phyloP scores from a whole-genome alignment of 2,329 filamentous ascomycete species.

The Alternaria burnsii region DNA sequence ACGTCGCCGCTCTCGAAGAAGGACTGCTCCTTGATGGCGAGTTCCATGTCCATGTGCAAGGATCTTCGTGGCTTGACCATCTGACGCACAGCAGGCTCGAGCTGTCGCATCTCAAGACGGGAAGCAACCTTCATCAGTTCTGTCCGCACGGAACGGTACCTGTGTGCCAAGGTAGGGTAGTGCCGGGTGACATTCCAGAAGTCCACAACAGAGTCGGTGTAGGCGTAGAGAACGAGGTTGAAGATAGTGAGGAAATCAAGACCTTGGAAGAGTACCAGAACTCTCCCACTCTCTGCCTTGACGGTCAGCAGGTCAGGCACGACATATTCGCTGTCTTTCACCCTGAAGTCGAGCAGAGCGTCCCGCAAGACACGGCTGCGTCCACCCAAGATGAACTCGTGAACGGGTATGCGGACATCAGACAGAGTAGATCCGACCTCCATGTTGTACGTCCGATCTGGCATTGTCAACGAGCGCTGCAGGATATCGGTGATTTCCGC shows the following conservation, averaged over 20 bases:
- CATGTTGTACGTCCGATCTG: slow-evolving; percentile 56
- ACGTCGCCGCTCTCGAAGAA: slow-evolving; percentile 86
- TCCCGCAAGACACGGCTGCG: slow-evolving; percentile 71
- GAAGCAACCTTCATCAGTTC: slow-evolving; percentile 90
- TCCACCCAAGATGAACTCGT: slow-evolving; percentile 80
- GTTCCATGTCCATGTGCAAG: slow-evolving; percentile 73
- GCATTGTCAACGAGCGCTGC: slow-evolving; percentile 40
- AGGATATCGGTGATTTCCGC: slow-evolving; percentile 65
- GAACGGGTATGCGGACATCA: slow-evolving; percentile 77
- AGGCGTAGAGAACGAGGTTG: slow-evolving; percentile 81
- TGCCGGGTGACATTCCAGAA: slow-evolving; percentile 84
- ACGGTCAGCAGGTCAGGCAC: slow-evolving; percentile 70
- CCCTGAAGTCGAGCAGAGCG: slow-evolving; percentile 68
- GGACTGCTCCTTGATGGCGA: slow-evolving; percentile 70
- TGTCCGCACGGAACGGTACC: slow-evolving; percentile 79
- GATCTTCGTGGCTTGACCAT: slow-evolving; percentile 72
- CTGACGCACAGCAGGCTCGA: slow-evolving; percentile 80
- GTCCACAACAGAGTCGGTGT: slow-evolving; percentile 81
- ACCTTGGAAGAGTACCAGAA: slow-evolving; percentile 71
- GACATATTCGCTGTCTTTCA: slow-evolving; percentile 61
- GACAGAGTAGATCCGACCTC: slow-evolving; percentile 66
- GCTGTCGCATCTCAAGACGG: slow-evolving; percentile 71
- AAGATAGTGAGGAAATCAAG: slow-evolving; percentile 81
- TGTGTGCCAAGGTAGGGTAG: slow-evolving; percentile 69
- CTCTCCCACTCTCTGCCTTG: slow-evolving; percentile 60